A percentile compares a stretch with the other conserved stretches of the same genome.
Conservation (phyloP, 2,329 filamentous ascomycete genomes). For the Xylaria sp. region DNA sequence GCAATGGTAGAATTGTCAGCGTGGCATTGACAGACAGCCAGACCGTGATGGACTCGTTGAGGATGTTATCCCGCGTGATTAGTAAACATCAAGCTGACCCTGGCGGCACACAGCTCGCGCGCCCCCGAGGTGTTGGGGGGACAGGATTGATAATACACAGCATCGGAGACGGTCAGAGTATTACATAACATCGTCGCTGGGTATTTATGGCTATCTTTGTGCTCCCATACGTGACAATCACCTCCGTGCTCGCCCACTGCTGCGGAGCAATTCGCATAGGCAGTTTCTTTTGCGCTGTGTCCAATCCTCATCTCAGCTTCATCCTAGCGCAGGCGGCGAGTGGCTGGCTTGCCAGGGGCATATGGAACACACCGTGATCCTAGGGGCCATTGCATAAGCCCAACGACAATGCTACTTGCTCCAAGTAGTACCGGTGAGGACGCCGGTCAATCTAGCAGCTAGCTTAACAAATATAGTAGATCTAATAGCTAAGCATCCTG, state of each 20-base stretch:
- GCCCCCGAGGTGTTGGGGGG: not conserved
- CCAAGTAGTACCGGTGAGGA: not conserved
- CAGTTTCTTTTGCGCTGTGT: conserved; percentile 16
- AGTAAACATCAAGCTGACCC: conserved; percentile 13
- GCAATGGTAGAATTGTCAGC: not conserved
- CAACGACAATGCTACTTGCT: not conserved
- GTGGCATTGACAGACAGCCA: not conserved
- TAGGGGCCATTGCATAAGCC: conserved; percentile 9
- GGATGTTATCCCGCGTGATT: conserved; percentile 10
- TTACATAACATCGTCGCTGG: conserved; percentile 1
- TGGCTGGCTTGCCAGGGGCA: conserved; percentile 21
- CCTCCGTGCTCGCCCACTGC: conserved; percentile 7
- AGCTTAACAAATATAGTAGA: not conserved
- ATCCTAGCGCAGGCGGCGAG: not conserved
- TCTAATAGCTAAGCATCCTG: too few species aligned
- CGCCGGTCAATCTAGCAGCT: not conserved
- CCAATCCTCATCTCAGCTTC: conserved; percentile 4
- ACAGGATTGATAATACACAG: conserved; percentile 18
- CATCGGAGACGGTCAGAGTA: not conserved
- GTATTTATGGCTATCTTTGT: conserved; percentile 9
- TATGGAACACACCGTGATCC: not conserved
- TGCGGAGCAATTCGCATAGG: conserved; percentile 19
- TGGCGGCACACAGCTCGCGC: not conserved
- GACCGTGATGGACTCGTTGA: not conserved
- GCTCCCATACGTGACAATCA: not conserved